These are phyloP conservation scores for Brassica incana DNA, from an alignment of 345 rosid genomes.

Conservation along the genomic window DNA sequence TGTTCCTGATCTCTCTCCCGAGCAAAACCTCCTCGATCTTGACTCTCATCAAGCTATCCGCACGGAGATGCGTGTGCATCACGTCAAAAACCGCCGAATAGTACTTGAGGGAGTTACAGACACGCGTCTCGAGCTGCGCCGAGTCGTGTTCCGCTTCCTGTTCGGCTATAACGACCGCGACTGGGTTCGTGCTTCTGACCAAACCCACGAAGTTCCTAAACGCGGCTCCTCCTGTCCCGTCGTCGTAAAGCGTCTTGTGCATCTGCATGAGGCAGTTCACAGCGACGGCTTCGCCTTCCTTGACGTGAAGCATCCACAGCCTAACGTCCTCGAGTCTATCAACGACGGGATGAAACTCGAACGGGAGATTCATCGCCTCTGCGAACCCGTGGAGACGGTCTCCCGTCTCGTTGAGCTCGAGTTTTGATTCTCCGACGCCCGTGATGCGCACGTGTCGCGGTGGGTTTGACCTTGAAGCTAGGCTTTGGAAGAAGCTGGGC, in stretches of 20 bases:
- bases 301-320: constrained; percentile 99
- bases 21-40: constrained; percentile 87
- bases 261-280: constrained; percentile 81
- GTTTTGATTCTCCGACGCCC: constrained; percentile 90
- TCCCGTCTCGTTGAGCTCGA: constrained; percentile 87
- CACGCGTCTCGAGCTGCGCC: constrained; percentile 55
- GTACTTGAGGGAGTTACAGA: constrained; percentile 69
- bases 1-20: constrained; percentile 75
- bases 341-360: constrained; percentile 94
- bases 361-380: constrained; percentile 73
- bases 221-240: constrained; percentile 62
- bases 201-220: constrained; percentile 76
- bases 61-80: constrained; percentile 55
- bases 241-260: constrained; percentile 80
- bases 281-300: constrained; percentile 81
- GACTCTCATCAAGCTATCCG: constrained; percentile 63
- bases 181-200: constrained; percentile 81
- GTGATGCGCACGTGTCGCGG: constrained; percentile 89
- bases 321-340: constrained; percentile 96
- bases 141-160: constrained; percentile 78
- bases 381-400: constrained; percentile 83
- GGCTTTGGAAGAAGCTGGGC: constrained; percentile 92
- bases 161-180: constrained; percentile 65
- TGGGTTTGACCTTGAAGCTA: constrained; percentile 76
- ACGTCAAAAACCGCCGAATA: constrained; percentile 83